Evolutionary conservation across 2,329 filamentous ascomycete species (phyloP), one percentile per base, ranked within the genome.

Genomic region (Penicillium sp.): DNA sequence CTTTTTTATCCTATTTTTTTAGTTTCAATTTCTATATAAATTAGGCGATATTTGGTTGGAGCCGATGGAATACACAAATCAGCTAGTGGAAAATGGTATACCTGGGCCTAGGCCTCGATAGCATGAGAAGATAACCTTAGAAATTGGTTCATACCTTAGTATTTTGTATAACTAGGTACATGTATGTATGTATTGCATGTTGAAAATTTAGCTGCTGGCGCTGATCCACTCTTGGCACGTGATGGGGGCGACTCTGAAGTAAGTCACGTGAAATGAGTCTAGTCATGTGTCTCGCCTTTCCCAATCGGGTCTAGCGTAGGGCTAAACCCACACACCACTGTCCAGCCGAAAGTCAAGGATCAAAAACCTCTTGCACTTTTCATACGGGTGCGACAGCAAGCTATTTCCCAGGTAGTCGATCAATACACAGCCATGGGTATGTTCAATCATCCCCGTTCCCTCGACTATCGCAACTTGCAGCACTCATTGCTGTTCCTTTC

Each of bases 361-460:
- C 63, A 65, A 72, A 73, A 73, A 65, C 65, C 64, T 71, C 64
- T 59, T 69, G 67, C 66, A 67, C 62, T 69, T 70, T 64, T 58
- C 62, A 66, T 67, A 66, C 62, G 69, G 68, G 70, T 71, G 71
- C 71, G 69, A 73, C 68, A 72, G 70, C 68, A 66, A 72, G 68
- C 67, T 60, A 72, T 71, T 68, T 69, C 64, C 63, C 67, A 71
- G 68, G 67, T 67, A 67, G 71, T 68, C 68, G 63, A 70, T 68
- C 62, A 66, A 66, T 61, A 68, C 72, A 70, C 70, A 76, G 72
- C 73, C 71, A 76, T 76, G 74, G 74, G 74, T 76, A 74, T 63
- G 72, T 70, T 34, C 41, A 19, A 50, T 27, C 16, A 57, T 48
- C 26, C 35, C 27, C 42, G 18, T 36, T 35, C 44, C 23, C 23